Evolutionary conservation across 495 filamentous ascomycete species (phyloP).

Genomic region (Podospora appendiculata): DNA sequence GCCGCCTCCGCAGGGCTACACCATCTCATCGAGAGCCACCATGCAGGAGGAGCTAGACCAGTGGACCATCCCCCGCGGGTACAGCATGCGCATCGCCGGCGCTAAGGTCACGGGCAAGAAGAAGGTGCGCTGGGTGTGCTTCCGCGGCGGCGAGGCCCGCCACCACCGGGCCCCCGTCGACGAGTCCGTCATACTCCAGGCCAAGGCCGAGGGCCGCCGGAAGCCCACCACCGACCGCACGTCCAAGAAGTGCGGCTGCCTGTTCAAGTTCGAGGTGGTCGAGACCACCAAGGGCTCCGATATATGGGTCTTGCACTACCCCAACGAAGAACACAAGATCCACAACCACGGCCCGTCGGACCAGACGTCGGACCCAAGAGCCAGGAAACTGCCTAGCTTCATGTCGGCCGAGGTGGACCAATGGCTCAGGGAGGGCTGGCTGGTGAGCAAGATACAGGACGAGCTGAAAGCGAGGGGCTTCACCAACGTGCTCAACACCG

Average conservation of each 20-base stretch:
- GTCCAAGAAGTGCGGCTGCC: constrained; percentile 29
- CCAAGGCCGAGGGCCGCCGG: constrained; percentile 23
- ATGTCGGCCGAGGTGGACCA: constrained; percentile 23
- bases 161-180: constrained; percentile 25
- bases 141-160: constrained; percentile 27
- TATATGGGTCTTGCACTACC: constrained; percentile 28
- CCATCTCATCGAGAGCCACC: constrained; percentile 20
- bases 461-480: constrained; percentile 24
- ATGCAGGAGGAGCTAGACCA: constrained; percentile 31
- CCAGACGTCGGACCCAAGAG: constrained; percentile 23
- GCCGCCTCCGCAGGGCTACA: constrained; percentile 23
- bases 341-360: constrained; percentile 30
- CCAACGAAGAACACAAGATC: constrained; percentile 28
- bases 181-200: constrained; percentile 16
- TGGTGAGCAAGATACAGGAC: constrained; percentile 29
- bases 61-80: constrained; percentile 28
- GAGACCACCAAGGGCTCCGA: constrained; percentile 25
- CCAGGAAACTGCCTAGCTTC: constrained; percentile 21
- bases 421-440: constrained; percentile 27
- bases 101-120: constrained; percentile 27
- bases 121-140: constrained; percentile 31
- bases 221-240: constrained; percentile 29
- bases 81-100: constrained; percentile 33
- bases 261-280: constrained; percentile 29
- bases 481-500: constrained; percentile 28